Evolutionary conservation across 345 rosid genomes (phyloP), one percentile per base, ranked within the genome.

Genomic region (Psidium friedrichsthalianum): DNA sequence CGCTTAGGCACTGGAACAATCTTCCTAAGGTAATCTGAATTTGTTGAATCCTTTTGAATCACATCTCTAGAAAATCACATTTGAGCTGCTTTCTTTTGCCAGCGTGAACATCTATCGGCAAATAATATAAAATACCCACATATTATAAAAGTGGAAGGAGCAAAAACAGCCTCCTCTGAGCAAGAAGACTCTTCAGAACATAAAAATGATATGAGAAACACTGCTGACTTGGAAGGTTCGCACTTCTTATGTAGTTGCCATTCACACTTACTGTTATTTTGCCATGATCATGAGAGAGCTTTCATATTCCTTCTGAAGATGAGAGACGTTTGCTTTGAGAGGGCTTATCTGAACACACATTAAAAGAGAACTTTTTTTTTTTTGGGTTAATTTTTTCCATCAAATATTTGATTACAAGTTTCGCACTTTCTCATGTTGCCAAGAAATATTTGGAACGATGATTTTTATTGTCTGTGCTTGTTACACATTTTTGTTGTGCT

Each of bases 141-240:
- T 89, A 87, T 96, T 56, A 89, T 94, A 59, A 91, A 91, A 69
- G 85, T 88, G 87, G 95, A 91, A 86, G 61, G 83, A 11, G 74
- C 88, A 80, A 57, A 83, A 84, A n/a, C 83, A 61, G 53, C 88
- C 15, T 84, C 27, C 61, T 85, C 87, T 81, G 90, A 69, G 32
- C 85, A 86, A 83, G 93, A 87, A 88, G 89, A 84, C 82, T 88
- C 20, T 83, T 85, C 74, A 49, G 88, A 44, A 76, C 87, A 81
- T 86, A 82, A 83, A 82, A 86, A 47, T 86, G 85, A 89, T 83
- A 87, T 86, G 74, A 80, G 88, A 53, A 88, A 90, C 57, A 86
- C 86, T 59, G 32, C 87, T 22, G 87, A 90, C 84, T 85, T 94
- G 90, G 95, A 96, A 95, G 99, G 99, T 95, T 85, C 74, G 93